A percentile compares a stretch with the other conserved stretches of the same genome.
Evolutionary conservation across 1,139 yeast genomes (phyloP).

Genomic region (Protomyces macrosporus): DNA sequence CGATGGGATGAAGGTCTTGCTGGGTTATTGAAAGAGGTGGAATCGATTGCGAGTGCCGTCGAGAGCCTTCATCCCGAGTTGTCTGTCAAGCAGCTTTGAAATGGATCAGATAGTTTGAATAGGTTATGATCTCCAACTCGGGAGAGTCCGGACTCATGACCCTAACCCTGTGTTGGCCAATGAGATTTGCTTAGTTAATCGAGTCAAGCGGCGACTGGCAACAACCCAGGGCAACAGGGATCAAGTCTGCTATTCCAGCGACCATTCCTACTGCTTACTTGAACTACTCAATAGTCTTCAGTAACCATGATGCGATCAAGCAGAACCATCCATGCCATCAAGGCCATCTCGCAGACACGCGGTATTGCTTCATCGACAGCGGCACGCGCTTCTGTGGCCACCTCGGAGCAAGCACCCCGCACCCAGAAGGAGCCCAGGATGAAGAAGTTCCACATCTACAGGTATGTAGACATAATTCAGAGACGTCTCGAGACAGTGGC

Average conservation of each 20-base stretch:
- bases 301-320: too few species aligned
- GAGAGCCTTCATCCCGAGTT: conserved; percentile 14
- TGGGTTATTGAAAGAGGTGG: conserved; percentile 35
- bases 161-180: background rate
- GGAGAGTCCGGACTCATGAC: too few species aligned
- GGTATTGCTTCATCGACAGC: conserved; percentile 1
- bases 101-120: too few species aligned
- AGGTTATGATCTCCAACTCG: too few species aligned
- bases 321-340: background rate
- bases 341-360: background rate
- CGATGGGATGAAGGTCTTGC: conserved; percentile 38
- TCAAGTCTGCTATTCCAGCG: background rate
- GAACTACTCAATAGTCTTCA: too few species aligned
- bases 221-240: background rate
- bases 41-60: conserved; percentile 28
- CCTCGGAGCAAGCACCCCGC: conserved; percentile 28
- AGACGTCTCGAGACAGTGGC: too few species aligned
- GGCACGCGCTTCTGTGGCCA: conserved; percentile 24
- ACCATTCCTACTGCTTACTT: background rate
- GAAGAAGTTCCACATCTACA: conserved; percentile 85
- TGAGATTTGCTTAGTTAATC: background rate
- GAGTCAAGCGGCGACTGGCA: background rate
- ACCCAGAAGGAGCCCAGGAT: conserved; percentile 45
- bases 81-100: too few species aligned
- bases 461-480: conserved; percentile 53